A percentile compares a stretch with the other conserved stretches of the same genome.
Conservation (phyloP, 139 green algal species). For the Tetradesmus lagerheimii region DNA sequence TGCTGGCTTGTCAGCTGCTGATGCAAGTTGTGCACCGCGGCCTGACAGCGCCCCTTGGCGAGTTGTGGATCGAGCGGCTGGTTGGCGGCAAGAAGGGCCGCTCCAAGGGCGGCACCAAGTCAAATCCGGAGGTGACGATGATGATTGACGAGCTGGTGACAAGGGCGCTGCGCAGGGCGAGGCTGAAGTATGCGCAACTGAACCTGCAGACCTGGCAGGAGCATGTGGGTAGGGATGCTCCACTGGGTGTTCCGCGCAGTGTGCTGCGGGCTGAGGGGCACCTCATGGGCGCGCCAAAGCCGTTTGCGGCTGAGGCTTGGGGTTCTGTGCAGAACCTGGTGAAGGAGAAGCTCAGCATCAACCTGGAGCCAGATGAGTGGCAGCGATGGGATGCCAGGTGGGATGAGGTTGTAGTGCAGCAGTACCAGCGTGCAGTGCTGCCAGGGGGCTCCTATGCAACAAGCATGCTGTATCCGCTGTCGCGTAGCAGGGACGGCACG, state of each 20-base stretch:
- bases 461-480: background rate
- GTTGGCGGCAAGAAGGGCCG: background rate
- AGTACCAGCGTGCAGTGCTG: background rate
- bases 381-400: background rate
- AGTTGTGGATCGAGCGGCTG: conserved; percentile 8
- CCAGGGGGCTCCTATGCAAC: background rate
- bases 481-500: background rate
- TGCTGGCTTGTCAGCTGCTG: conserved; percentile 21
- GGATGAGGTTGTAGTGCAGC: background rate
- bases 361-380: background rate
- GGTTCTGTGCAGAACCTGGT: background rate
- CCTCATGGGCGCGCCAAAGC: background rate
- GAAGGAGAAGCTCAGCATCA: background rate
- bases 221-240: background rate
- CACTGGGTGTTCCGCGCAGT: background rate
- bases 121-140: conserved; percentile 2
- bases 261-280: background rate
- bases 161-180: background rate
- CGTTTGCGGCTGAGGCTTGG: background rate
- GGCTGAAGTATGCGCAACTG: background rate
- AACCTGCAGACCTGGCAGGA: conserved; percentile 10
- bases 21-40: background rate
- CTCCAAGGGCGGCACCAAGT: background rate
- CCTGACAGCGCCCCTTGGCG: background rate
- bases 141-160: background rate